These are phyloP conservation scores for Rhizomucor miehei DNA, from an alignment of 371 early-diverging fungal genomes.

Conservation along the genomic window DNA sequence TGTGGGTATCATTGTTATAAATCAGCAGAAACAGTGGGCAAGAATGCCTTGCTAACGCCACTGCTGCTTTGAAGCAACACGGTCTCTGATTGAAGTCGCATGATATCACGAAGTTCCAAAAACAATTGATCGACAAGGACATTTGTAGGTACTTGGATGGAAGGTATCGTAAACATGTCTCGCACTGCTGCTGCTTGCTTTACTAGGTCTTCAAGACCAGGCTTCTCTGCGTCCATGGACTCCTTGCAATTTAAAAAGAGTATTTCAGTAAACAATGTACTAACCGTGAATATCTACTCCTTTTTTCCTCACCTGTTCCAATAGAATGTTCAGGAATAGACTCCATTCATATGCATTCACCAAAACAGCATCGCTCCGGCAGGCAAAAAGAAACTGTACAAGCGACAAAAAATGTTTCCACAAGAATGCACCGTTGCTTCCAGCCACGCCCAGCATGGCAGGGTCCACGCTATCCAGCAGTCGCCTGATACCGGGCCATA, in stretches of 20 bases:
- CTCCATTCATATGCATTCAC: conserved; percentile 50
- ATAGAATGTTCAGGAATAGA: conserved; percentile 29
- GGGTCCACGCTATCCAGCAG: conserved; percentile 29
- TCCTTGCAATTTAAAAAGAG: neutral
- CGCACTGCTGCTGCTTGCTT: conserved; percentile 24
- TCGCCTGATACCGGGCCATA: conserved; percentile 39
- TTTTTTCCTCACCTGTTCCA: conserved; percentile 25
- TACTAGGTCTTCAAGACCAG: conserved; percentile 23
- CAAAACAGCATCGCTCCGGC: conserved; percentile 37
- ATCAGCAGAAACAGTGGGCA: neutral
- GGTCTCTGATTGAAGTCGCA: conserved; percentile 49
- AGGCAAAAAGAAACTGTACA: conserved; percentile 38
- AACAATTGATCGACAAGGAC: conserved; percentile 40
- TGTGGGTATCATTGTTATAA: too few relatives aligned
- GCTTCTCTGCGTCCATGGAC: neutral
- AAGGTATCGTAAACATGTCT: conserved; percentile 46
- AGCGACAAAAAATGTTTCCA: conserved; percentile 50
- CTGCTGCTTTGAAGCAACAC: conserved; percentile 10
- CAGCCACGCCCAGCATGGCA: conserved; percentile 20
- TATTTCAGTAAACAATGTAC: neutral
- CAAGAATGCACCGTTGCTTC: conserved; percentile 34
- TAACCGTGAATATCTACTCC: neutral
- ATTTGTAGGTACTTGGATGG: conserved; percentile 33
- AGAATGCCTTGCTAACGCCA: neutral
- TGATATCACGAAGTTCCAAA: conserved; percentile 41